These are phyloP conservation scores for Gomphus bonarii DNA, from an alignment of 1,284 basidiomycete genomes.

Conservation along the genomic window DNA sequence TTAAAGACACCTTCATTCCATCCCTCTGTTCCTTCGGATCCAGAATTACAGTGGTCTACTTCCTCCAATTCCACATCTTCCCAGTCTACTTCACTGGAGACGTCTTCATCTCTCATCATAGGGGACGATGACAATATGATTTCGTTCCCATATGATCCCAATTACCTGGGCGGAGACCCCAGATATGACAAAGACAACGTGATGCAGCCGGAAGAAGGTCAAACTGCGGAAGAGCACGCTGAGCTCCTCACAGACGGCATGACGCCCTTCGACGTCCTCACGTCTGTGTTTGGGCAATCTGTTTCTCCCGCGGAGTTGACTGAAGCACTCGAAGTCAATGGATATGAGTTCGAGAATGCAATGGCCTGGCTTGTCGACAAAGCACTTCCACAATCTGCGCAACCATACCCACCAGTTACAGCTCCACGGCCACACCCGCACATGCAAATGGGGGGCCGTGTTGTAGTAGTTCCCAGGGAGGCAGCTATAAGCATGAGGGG, in stretches of 20 bases:
- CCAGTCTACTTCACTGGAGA: slow-evolving; percentile 26
- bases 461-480: slow-evolving; percentile 17
- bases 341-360: slow-evolving; percentile 90
- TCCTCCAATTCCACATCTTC: slow-evolving; percentile 38
- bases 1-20: slow-evolving; percentile 43
- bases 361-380: slow-evolving; percentile 89
- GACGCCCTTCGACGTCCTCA: slow-evolving; percentile 94
- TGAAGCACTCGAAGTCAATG: slow-evolving; percentile 80
- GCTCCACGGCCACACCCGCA: slow-evolving; percentile 1
- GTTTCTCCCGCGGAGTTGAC: slow-evolving; percentile 87
- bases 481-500: slow-evolving; percentile 12
- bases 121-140: slow-evolving; percentile 1
- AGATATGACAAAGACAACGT: background rate
- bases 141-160: background rate
- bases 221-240: slow-evolving; percentile 17
- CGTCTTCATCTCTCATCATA: background rate
- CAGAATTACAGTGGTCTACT: slow-evolving; percentile 48
- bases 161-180: background rate
- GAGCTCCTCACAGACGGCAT: slow-evolving; percentile 75
- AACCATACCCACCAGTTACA: slow-evolving; percentile 16
- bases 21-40: slow-evolving; percentile 50
- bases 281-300: slow-evolving; percentile 84
- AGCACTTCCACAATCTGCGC: slow-evolving; percentile 27
- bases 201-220: slow-evolving; percentile 7
- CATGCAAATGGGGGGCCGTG: slow-evolving; percentile 12